A percentile compares a stretch with the other conserved stretches of the same genome.
Conservation (phyloP, 352 stramenopile genomes). For the Globisporangium nodosum region DNA sequence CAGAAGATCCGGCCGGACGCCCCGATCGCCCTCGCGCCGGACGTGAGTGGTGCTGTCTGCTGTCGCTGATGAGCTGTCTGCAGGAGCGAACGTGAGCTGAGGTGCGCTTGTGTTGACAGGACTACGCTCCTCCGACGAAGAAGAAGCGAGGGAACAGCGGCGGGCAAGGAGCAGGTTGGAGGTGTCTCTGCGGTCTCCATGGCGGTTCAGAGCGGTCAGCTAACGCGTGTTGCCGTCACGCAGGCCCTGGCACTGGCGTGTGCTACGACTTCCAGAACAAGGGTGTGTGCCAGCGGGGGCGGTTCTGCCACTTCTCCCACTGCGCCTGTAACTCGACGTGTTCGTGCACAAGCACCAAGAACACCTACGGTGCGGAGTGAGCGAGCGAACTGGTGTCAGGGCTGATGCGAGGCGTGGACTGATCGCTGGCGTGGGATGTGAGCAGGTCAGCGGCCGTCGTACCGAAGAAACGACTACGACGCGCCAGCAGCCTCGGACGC, state of each 20-base stretch:
- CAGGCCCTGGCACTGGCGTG: constrained; percentile 62
- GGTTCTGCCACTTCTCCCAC: constrained; percentile 85
- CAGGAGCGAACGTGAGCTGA: neutral
- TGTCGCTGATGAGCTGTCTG: neutral
- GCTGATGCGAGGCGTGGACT: neutral
- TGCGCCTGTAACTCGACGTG: constrained; percentile 85
- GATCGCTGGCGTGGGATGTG: neutral
- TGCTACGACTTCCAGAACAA: constrained; percentile 90
- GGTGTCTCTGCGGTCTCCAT: neutral
- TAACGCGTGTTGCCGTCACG: neutral
- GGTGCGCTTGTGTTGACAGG: constrained; percentile 17
- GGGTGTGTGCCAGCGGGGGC: constrained; percentile 73
- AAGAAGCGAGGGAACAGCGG: constrained; percentile 52
- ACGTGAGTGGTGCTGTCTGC: neutral
- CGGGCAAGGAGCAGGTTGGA: constrained; percentile 13
- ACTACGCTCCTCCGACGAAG: constrained; percentile 48
- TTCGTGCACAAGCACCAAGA: constrained; percentile 71
- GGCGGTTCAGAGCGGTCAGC: too few relatives aligned
- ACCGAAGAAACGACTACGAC: constrained; percentile 78
- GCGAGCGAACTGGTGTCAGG: neutral
- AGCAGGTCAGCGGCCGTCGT: constrained; percentile 72
- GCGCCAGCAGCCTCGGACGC: constrained; percentile 59
- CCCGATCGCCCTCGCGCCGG: constrained; percentile 2
- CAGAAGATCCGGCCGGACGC: constrained; percentile 34
- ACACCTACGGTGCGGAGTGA: constrained; percentile 65